Base-by-base conservation (phyloP, 1,284 basidiomycete genomes). In the Volvariella volvacea region DNA sequence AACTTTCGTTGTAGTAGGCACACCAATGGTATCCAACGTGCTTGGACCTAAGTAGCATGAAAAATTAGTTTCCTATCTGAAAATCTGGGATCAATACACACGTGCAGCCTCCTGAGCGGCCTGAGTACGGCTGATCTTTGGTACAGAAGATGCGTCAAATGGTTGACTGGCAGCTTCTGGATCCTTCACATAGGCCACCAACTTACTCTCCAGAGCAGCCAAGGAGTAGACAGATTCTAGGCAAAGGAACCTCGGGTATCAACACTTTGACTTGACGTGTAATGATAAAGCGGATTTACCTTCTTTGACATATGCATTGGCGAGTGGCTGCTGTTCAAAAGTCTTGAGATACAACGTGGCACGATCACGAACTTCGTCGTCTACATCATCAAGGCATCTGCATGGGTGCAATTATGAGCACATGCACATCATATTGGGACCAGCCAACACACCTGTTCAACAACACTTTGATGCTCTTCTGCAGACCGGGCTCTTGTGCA, bases 341-440 rank as follows among this genome's bases (percentile, higher is more conserved):
- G 90, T 76, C 67, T 82, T 86, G 49, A 96, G 76, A 65, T 96
- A 98, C 66, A 99, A 78, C 8, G 95, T 92, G 3, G 95, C 96
- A 48, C 96, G 88, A 64, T 99, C 96, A 43, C 96, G 84, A 49
- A 99, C 96, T 72, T 99, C 96, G 60, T 99, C 96, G 51, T 99
- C 96, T 15, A 98, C 92, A 65, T 99, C 96, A 61, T 99, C 96
- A 52, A 99, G 71, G 62, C 96, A 99, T 54, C 92, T 92, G 50
- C 20, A 34, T 40, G 38, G 41, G 32, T 48, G 21, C 14, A n/a
- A 42, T 53, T 4, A 48, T 28, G 38, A 17, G 37, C 22, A 30
- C n/a, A 28, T 36, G n/a, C 17, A 43, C 16, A 31, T 10, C 3
- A 36, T 20, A 9, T 41, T 7, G 12, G 42, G 21, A 36, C 42